Conservation (phyloP, 164 flowering plant genomes). For the Echeveria elegans region DNA sequence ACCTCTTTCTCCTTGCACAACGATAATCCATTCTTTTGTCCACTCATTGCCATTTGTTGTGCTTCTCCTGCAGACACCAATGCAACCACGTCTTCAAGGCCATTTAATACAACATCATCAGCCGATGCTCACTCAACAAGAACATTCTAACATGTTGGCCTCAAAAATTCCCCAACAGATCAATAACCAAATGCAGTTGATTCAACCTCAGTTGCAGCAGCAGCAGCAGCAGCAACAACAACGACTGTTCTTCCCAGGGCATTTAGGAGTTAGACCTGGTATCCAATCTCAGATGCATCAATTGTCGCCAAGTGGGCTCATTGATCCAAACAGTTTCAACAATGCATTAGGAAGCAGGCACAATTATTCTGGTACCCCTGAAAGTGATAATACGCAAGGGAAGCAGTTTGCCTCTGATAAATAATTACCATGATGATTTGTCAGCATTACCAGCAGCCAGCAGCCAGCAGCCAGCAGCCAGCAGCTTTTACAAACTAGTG, state of each 20-base stretch:
- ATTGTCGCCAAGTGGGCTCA: constrained; percentile 11
- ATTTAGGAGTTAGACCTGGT: constrained; percentile 16
- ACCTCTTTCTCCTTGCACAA: not conserved
- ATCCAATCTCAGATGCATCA: constrained; percentile 15
- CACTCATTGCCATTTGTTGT: too few relatives aligned
- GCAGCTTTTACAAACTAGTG: not conserved
- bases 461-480: too few relatives aligned
- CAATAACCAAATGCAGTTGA: constrained; percentile 26
- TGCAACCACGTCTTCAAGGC: constrained; percentile 19
- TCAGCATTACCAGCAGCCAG: not conserved
- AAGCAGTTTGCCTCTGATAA: not conserved
- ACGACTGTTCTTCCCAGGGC: constrained; percentile 15
- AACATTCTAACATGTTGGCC: constrained; percentile 9
- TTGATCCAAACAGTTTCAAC: constrained; percentile 10
- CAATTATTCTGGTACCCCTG: constrained; percentile 14
- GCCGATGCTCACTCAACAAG: constrained; percentile 14
- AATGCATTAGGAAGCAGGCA: constrained; percentile 18
- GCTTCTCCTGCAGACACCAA: constrained; percentile 14
- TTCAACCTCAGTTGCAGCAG: constrained; percentile 9
- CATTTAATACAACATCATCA: constrained; percentile 20
- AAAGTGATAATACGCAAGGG: constrained; percentile 14
- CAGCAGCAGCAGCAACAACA: constrained; percentile 18
- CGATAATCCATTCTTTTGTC: not conserved
- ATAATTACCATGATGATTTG: not conserved
- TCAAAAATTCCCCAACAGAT: constrained; percentile 16